These are phyloP conservation scores for Neolecta irregularis DNA, from an alignment of 1,139 yeast species.

Conservation along the genomic window DNA sequence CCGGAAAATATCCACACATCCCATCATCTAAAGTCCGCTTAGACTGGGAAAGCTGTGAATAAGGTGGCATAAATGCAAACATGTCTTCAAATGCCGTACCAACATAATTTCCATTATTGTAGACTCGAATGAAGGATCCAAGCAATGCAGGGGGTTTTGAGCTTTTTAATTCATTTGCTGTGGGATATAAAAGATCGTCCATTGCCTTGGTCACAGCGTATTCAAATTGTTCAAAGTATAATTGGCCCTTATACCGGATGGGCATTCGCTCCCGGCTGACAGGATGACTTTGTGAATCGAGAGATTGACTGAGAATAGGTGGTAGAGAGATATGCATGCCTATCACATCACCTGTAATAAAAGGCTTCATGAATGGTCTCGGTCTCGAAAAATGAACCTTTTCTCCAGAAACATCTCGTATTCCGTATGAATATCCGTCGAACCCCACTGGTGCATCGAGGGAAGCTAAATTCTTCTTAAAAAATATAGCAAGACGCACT, in stretches of 20 bases:
- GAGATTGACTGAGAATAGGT: conserved; percentile 12
- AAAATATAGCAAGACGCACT: not conserved
- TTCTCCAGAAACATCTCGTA: conserved; percentile 71
- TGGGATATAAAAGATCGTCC: conserved; percentile 60
- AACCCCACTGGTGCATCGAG: conserved; percentile 92
- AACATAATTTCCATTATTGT: conserved; percentile 55
- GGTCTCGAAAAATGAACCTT: conserved; percentile 64
- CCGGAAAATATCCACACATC: conserved; percentile 77
- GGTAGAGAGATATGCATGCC: conserved; percentile 74
- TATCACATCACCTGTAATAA: conserved; percentile 62
- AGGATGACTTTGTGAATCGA: conserved; percentile 2
- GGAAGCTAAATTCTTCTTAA: conserved; percentile 32
- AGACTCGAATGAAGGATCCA: conserved; percentile 47
- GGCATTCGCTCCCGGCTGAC: conserved; percentile 65
- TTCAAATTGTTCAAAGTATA: conserved; percentile 77
- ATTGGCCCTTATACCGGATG: conserved; percentile 58
- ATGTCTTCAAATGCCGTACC: conserved; percentile 56
- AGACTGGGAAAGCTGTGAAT: conserved; percentile 26
- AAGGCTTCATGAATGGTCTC: conserved; percentile 38
- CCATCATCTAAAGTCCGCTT: conserved; percentile 28
- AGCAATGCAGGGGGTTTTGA: conserved; percentile 28
- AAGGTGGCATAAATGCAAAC: conserved; percentile 67
- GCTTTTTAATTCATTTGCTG: conserved; percentile 17
- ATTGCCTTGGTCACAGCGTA: conserved; percentile 60
- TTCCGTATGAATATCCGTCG: conserved; percentile 86